phyloP scores from a whole-genome alignment of 2,329 filamentous ascomycete genomes.

The Talaromyces sp. region DNA sequence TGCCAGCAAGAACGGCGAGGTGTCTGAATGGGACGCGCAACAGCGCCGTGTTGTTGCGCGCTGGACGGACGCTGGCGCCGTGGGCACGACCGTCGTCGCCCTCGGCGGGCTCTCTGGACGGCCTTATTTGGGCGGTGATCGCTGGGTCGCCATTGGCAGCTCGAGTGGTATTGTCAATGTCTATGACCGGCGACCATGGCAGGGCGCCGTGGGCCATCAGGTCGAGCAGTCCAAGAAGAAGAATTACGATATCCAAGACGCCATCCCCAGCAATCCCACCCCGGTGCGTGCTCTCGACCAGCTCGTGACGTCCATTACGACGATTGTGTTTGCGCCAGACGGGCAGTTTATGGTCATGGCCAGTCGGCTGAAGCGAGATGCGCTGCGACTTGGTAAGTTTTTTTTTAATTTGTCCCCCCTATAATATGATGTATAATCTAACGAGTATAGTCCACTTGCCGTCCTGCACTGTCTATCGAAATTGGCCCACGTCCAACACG shows the following conservation, averaged over 20 bases:
- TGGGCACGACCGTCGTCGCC: conserved; percentile 75
- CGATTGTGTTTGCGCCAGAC: conserved; percentile 77
- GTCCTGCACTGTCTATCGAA: conserved; percentile 87
- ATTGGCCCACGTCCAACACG: conserved; percentile 92
- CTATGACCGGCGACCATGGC: conserved; percentile 73
- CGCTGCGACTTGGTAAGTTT: conserved; percentile 59
- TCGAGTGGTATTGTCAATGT: conserved; percentile 86
- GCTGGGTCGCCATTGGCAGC: conserved; percentile 85
- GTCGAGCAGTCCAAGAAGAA: conserved; percentile 19
- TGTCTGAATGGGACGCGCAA: conserved; percentile 79
- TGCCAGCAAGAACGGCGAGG: conserved; percentile 77
- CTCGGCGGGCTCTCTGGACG: conserved; percentile 54
- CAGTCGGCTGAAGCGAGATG: conserved; percentile 82
- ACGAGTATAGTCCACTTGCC: conserved; percentile 62
- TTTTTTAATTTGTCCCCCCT: not conserved
- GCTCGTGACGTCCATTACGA: conserved; percentile 76
- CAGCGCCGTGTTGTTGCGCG: conserved; percentile 65
- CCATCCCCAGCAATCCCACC: conserved; percentile 62
- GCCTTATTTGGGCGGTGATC: conserved; percentile 60
- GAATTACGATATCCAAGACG: conserved; percentile 25
- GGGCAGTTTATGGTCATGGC: conserved; percentile 85
- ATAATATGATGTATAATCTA: not conserved
- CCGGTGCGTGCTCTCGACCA: conserved; percentile 75
- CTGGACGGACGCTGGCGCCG: conserved; percentile 86
- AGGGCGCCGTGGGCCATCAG: conserved; percentile 28